A percentile compares a stretch with the other conserved stretches of the same genome.
phyloP scores from a whole-genome alignment of 2,329 filamentous ascomycete genomes.

The Diatrype stigma region DNA sequence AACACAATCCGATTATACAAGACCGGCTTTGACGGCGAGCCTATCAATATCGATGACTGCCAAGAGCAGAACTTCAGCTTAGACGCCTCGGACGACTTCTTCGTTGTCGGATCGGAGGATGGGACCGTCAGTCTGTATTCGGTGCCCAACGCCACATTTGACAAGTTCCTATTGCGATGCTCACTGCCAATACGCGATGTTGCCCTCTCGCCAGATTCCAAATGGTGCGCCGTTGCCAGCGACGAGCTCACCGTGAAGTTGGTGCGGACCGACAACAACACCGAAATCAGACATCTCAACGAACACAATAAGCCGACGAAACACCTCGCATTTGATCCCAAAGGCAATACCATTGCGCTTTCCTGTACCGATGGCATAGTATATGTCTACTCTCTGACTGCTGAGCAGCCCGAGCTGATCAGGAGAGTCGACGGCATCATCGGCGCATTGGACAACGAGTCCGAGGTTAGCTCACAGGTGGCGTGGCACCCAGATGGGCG shows the following conservation, averaged over 20 bases:
- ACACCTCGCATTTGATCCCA: conserved; percentile 83
- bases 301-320: conserved; percentile 88
- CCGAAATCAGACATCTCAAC: conserved; percentile 69
- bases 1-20: conserved; percentile 91
- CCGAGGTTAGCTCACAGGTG: conserved; percentile 68
- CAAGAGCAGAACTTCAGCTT: conserved; percentile 82
- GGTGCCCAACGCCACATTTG: conserved; percentile 68
- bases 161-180: conserved; percentile 76
- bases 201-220: conserved; percentile 71
- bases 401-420: conserved; percentile 75
- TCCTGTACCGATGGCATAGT: conserved; percentile 86
- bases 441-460: conserved; percentile 69
- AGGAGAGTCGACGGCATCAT: conserved; percentile 85
- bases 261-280: conserved; percentile 76
- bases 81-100: conserved; percentile 72
- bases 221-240: conserved; percentile 94
- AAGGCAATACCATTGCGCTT: conserved; percentile 68
- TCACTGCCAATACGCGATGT: conserved; percentile 86
- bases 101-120: conserved; percentile 87
- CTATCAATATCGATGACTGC: conserved; percentile 85
- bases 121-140: conserved; percentile 94
- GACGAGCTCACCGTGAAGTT: conserved; percentile 91
- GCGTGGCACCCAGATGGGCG: conserved; percentile 94
- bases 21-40: conserved; percentile 87
- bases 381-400: conserved; percentile 81